Evolutionary conservation across 1,139 yeast species (phyloP).

Genomic region (Lodderomyces jiufengensis): DNA sequence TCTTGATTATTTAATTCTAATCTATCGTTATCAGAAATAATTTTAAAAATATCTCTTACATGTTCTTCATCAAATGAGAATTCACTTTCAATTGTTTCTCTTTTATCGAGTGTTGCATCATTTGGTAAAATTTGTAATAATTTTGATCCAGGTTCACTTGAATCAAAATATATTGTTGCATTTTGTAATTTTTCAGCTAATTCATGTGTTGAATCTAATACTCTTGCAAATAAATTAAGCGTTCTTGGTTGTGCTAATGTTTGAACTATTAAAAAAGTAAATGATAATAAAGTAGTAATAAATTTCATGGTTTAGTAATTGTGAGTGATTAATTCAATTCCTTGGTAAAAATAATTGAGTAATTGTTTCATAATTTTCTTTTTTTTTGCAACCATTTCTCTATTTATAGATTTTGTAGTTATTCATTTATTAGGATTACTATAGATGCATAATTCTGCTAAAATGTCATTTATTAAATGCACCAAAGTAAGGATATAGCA

Average conservation of each 20-base stretch:
- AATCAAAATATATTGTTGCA: not conserved
- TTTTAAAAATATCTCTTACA: not conserved
- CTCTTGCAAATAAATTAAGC: constrained; percentile 1
- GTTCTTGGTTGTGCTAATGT: not conserved
- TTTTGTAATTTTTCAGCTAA: not conserved
- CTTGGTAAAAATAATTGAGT: no score
- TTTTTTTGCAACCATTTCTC: no score
- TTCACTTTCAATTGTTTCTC: not conserved
- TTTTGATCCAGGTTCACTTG: not conserved
- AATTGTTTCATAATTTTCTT: no score
- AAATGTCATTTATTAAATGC: no score
- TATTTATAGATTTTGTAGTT: no score
- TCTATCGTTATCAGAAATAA: constrained; percentile 1
- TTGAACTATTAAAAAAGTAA: no score
- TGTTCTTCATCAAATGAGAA: constrained; percentile 2
- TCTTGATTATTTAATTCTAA: constrained; percentile 1
- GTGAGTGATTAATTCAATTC: no score
- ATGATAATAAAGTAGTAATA: no score
- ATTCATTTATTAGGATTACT: no score
- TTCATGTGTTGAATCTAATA: not conserved
- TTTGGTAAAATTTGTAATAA: constrained; percentile 1
- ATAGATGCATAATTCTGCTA: no score
- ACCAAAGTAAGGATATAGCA: no score
- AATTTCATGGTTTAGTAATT: no score
- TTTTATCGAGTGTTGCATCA: not conserved